Conservation (phyloP, 2,329 filamentous ascomycete species). For the Alternaria sp. region DNA sequence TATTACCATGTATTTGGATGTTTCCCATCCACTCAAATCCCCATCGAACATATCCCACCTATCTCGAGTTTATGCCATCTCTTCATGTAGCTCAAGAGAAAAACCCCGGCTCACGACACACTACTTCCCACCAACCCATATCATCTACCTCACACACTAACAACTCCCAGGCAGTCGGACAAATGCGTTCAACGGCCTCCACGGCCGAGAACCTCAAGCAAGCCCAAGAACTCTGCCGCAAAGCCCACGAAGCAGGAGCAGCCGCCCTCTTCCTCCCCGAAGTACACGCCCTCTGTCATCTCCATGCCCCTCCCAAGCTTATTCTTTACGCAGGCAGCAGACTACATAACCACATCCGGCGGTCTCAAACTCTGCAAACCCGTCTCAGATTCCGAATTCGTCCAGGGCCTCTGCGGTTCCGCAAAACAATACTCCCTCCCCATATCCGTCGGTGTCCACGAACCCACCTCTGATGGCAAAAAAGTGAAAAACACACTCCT, state of each 20-base stretch:
- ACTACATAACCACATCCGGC: slow-evolving; percentile 79
- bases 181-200: slow-evolving; percentile 84
- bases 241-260: slow-evolving; percentile 78
- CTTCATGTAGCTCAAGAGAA: not conserved
- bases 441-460: slow-evolving; percentile 87
- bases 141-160: not conserved
- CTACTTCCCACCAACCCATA: not conserved
- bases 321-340: slow-evolving; percentile 84
- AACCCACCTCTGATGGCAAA: slow-evolving; percentile 54
- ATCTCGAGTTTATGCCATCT: not conserved
- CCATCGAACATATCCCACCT: not conserved
- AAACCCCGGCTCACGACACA: fast-evolving
- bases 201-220: slow-evolving; percentile 81
- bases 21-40: not conserved
- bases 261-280: slow-evolving; percentile 88
- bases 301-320: not conserved
- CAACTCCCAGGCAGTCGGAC: slow-evolving; percentile 75
- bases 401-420: slow-evolving; percentile 74
- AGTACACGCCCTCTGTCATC: not conserved
- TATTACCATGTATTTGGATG: not conserved
- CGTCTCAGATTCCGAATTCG: slow-evolving; percentile 73
- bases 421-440: slow-evolving; percentile 71
- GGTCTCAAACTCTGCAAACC: slow-evolving; percentile 75
- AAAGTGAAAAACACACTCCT: slow-evolving; percentile 70
- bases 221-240: slow-evolving; percentile 74